Evolutionary conservation across 441 rosid genomes (phyloP).

Genomic region (Gossypium lobatum): DNA sequence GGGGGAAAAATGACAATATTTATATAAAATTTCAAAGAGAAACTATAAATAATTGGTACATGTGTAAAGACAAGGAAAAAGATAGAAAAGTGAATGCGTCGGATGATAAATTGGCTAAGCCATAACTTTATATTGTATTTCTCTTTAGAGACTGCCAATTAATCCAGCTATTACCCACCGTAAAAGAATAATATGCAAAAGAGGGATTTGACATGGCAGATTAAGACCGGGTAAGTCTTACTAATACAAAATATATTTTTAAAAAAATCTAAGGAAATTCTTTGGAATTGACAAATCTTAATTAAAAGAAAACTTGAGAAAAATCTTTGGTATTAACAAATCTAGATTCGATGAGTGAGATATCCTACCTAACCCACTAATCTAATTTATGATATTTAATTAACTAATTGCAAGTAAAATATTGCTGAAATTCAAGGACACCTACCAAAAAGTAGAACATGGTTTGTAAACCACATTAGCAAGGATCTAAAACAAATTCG

Average conservation of each 20-base stretch:
- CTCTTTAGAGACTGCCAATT: background rate
- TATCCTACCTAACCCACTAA: constrained; percentile 30
- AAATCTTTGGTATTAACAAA: constrained; percentile 20
- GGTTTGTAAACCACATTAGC: background rate
- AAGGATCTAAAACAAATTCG: background rate
- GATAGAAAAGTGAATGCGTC: background rate
- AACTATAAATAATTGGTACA: too few relatives aligned
- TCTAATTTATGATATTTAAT: background rate
- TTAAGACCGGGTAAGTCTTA: background rate
- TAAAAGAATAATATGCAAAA: background rate
- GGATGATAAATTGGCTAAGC: background rate
- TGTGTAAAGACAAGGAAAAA: background rate
- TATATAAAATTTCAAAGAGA: too few relatives aligned
- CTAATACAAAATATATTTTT: background rate
- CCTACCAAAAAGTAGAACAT: background rate
- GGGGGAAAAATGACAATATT: too few relatives aligned
- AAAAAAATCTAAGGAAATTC: constrained; percentile 18
- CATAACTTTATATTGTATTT: background rate
- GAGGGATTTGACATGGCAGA: background rate
- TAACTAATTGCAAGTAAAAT: background rate
- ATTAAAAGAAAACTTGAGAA: constrained; percentile 3
- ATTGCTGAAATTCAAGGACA: background rate
- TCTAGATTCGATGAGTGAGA: constrained; percentile 15
- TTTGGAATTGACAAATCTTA: constrained; percentile 12
- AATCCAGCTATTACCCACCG: background rate